Percentiles rank a stretch among this genome's conserved stretches.
Evolutionary conservation across 768 basidiomycete genomes (phyloP).

Genomic region (Amanita pseudoporphyria): DNA sequence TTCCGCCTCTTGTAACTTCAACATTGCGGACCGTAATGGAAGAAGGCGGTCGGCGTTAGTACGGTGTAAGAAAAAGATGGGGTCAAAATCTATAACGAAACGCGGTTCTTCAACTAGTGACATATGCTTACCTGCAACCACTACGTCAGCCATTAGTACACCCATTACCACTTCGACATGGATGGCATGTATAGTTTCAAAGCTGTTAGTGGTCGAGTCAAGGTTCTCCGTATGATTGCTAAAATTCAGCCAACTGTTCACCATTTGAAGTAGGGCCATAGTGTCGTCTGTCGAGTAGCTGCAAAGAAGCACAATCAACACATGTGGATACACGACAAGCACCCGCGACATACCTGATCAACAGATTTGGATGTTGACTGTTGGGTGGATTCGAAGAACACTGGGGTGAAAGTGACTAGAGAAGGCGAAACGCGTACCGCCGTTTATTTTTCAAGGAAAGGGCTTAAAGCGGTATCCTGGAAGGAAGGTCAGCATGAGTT

Average conservation of each 20-base stretch:
- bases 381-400: too few species aligned
- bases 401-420: too few species aligned
- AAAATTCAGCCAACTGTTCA: too few species aligned
- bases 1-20: slow-evolving; percentile 24
- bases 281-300: slow-evolving; percentile 23
- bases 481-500: too few species aligned
- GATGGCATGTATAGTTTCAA: slow-evolving; percentile 39
- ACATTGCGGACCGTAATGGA: slow-evolving; percentile 38
- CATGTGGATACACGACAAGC: background rate
- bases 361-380: too few species aligned
- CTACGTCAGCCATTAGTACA: slow-evolving; percentile 31
- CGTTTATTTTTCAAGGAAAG: too few species aligned
- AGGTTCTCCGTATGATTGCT: too few species aligned
- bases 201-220: slow-evolving; percentile 31
- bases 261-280: too few species aligned
- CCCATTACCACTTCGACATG: slow-evolving; percentile 31
- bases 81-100: slow-evolving; percentile 32
- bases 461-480: too few species aligned
- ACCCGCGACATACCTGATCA: slow-evolving; percentile 14
- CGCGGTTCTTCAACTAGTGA: background rate
- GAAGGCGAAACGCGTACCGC: too few species aligned
- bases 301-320: background rate
- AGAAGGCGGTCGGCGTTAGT: slow-evolving; percentile 43
- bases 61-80: slow-evolving; percentile 47
- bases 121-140: slow-evolving; percentile 27